Evolutionary conservation across 1,284 basidiomycete genomes (phyloP).

Genomic region (Leccinum griseonigrum): DNA sequence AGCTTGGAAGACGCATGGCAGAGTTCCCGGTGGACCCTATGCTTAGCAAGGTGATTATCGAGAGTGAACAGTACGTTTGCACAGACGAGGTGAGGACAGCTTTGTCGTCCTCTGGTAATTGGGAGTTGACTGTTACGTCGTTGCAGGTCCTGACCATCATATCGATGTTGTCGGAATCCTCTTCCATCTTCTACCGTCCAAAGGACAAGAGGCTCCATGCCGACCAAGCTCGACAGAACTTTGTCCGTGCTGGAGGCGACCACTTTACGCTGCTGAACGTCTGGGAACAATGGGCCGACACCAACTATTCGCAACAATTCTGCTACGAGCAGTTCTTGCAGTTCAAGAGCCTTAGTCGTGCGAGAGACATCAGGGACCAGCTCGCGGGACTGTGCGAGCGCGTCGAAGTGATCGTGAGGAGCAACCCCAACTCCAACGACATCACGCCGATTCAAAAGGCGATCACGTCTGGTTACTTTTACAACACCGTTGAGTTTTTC

Average conservation of each 20-base stretch:
- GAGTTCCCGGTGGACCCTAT: constrained; percentile 99
- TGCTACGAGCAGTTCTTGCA: constrained; percentile 98
- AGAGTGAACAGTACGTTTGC: constrained; percentile 91
- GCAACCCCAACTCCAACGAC: constrained; percentile 88
- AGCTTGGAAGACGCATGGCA: constrained; percentile 95
- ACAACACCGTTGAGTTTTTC: constrained; percentile 68
- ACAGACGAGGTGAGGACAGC: constrained; percentile 80
- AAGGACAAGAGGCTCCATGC: constrained; percentile 97
- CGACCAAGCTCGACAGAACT: constrained; percentile 96
- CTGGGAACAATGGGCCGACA: constrained; percentile 99
- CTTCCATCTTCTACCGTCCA: constrained; percentile 93
- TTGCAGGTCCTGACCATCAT: constrained; percentile 90
- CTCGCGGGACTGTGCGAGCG: constrained; percentile 94
- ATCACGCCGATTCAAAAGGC: constrained; percentile 94
- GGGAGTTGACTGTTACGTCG: neutral
- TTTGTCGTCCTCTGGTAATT: neutral
- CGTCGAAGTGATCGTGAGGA: constrained; percentile 88
- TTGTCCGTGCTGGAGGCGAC: constrained; percentile 93
- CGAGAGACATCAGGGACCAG: constrained; percentile 96
- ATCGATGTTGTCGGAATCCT: constrained; percentile 95
- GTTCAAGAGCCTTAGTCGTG: constrained; percentile 92
- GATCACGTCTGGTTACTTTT: constrained; percentile 93
- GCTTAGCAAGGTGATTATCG: constrained; percentile 95
- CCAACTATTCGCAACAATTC: constrained; percentile 92
- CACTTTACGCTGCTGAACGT: constrained; percentile 97